These are phyloP conservation scores for Alternaria sp. DNA, from an alignment of 2,329 filamentous ascomycete genomes.

Conservation along the genomic window DNA sequence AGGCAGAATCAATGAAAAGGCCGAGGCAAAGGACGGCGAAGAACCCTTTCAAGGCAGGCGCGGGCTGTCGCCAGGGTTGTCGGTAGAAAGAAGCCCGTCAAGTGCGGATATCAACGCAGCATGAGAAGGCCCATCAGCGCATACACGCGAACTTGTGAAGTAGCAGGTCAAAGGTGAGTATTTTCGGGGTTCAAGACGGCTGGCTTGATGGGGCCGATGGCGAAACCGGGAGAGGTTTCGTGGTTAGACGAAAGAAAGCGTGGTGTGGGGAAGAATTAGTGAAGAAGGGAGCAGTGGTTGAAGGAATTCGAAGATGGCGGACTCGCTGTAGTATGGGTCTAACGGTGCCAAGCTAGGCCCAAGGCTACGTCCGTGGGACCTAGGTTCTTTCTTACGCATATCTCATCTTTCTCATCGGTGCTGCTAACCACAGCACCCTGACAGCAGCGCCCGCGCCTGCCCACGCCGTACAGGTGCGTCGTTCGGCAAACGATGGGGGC, in stretches of 20 bases:
- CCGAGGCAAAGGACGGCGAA: slow-evolving; percentile 27
- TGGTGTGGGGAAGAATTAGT: slow-evolving; percentile 19
- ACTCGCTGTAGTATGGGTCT: slow-evolving; percentile 24
- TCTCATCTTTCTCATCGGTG: slow-evolving; percentile 27
- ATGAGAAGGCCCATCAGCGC: slow-evolving; percentile 44
- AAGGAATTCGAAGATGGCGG: slow-evolving; percentile 32
- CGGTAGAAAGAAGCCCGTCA: slow-evolving; percentile 35
- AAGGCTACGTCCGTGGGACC: slow-evolving; percentile 28
- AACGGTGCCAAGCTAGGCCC: slow-evolving; percentile 27
- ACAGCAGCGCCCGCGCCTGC: slow-evolving; percentile 11
- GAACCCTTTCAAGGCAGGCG: slow-evolving; percentile 25
- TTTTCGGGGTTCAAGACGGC: slow-evolving; percentile 10
- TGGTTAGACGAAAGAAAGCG: slow-evolving; percentile 17
- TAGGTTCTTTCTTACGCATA: slow-evolving; percentile 33
- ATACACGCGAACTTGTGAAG: slow-evolving; percentile 38
- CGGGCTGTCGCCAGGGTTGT: slow-evolving; percentile 35
- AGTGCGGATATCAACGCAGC: slow-evolving; percentile 46
- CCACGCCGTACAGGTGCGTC: slow-evolving; percentile 14
- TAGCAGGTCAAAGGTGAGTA: slow-evolving; percentile 21
- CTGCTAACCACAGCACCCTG: slow-evolving; percentile 14
- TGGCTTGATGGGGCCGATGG: slow-evolving; percentile 27
- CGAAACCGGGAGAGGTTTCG: slow-evolving; percentile 14
- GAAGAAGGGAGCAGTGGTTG: slow-evolving; percentile 31
- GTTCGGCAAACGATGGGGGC: slow-evolving; percentile 2
- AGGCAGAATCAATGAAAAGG: slow-evolving; percentile 23